Evolutionary conservation across 345 rosid genomes (phyloP).

Genomic region (Physaria fendleri): DNA sequence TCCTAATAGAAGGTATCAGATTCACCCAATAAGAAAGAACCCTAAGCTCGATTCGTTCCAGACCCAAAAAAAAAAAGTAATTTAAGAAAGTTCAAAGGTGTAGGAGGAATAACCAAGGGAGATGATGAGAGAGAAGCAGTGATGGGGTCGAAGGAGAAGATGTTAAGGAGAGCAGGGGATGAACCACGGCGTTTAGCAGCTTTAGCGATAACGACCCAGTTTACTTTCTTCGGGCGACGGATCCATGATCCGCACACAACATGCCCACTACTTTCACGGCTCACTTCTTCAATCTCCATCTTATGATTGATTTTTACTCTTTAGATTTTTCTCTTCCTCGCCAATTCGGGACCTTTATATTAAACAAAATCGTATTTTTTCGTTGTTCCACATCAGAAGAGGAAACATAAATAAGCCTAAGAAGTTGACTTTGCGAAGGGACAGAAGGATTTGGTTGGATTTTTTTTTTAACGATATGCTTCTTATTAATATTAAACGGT

Average conservation of each 20-base stretch:
- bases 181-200: constrained; percentile 43
- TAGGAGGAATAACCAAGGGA: constrained; percentile 45
- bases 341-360: constrained; percentile 11
- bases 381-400: too few species aligned
- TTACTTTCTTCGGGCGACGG: constrained; percentile 70
- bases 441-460: too few species aligned
- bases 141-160: constrained; percentile 74
- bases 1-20: too few species aligned
- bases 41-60: neutral
- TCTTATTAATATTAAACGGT: too few species aligned
- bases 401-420: too few species aligned
- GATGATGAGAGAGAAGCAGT: constrained; percentile 60
- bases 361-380: too few species aligned
- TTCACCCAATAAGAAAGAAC: too few species aligned
- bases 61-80: neutral
- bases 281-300: constrained; percentile 42
- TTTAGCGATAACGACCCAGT: constrained; percentile 57
- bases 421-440: too few species aligned
- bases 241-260: constrained; percentile 92
- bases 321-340: neutral
- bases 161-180: constrained; percentile 51
- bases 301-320: neutral
- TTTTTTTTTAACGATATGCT: too few species aligned
- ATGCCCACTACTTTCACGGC: constrained; percentile 32
- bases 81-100: neutral